Percentiles rank a stretch among this genome's conserved stretches.
Conservation (phyloP, 495 filamentous ascomycete genomes). For the Barbatosphaeria neglecta region DNA sequence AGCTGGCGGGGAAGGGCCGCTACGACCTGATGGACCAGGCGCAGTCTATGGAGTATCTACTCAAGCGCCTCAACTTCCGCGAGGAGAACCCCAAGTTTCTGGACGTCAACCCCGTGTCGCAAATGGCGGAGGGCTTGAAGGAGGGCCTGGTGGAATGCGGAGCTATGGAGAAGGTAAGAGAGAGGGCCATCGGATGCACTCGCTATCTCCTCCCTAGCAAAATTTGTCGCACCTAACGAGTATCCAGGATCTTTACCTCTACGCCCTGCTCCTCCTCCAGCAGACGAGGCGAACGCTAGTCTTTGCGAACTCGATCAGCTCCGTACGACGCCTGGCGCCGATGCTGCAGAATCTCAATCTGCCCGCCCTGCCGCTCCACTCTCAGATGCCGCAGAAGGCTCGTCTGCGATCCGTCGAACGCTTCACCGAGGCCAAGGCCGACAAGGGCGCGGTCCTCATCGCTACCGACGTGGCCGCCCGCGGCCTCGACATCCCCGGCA, state of each 20-base stretch:
- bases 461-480: constrained; percentile 96
- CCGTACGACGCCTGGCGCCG: constrained; percentile 76
- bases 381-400: constrained; percentile 93
- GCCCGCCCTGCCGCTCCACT: constrained; percentile 70
- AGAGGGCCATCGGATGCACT: background rate
- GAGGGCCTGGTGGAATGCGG: constrained; percentile 88
- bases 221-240: constrained; percentile 4
- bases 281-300: constrained; percentile 68
- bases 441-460: constrained; percentile 57
- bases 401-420: constrained; percentile 84
- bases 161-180: constrained; percentile 73
- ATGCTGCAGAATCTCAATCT: constrained; percentile 75
- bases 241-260: constrained; percentile 75
- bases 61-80: constrained; percentile 80
- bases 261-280: constrained; percentile 74
- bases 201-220: background rate
- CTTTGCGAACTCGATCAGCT: constrained; percentile 91
- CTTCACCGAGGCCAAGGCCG: constrained; percentile 54
- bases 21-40: constrained; percentile 55
- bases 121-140: constrained; percentile 76
- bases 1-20: constrained; percentile 65
- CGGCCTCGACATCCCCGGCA: constrained; percentile 83
- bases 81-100: constrained; percentile 77
- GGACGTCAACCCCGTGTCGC: constrained; percentile 74
- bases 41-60: constrained; percentile 83